Evolutionary conservation across 129 eudicot species (phyloP).

Genomic region (Ambrosia trifida): DNA sequence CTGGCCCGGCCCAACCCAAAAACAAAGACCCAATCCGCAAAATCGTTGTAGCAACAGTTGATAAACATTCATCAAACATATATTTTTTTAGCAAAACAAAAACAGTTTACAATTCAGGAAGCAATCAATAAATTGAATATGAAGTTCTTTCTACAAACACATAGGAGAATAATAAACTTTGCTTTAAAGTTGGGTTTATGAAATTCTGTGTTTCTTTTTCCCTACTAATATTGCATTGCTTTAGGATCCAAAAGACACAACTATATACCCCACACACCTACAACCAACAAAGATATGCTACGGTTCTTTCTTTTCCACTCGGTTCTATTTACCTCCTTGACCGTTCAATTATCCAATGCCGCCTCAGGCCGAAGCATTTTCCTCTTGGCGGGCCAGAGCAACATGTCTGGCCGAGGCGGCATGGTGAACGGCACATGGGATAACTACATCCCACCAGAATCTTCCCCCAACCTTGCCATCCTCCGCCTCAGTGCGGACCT

Average conservation of each 20-base stretch:
- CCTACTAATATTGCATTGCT: background rate
- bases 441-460: slow-evolving; percentile 49
- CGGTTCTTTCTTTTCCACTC: slow-evolving; percentile 4
- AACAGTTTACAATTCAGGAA: background rate
- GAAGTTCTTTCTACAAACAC: background rate
- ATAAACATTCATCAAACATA: too few relatives aligned
- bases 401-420: slow-evolving; percentile 78
- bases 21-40: too few relatives aligned
- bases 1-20: too few relatives aligned
- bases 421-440: slow-evolving; percentile 50
- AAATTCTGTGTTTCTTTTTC: slow-evolving; percentile 18
- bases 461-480: slow-evolving; percentile 39
- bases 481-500: slow-evolving; percentile 48
- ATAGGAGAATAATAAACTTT: slow-evolving; percentile 30
- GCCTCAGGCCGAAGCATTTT: slow-evolving; percentile 37
- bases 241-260: slow-evolving; percentile 20
- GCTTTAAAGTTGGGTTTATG: slow-evolving; percentile 37
- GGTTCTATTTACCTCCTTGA: background rate
- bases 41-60: too few relatives aligned
- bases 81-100: too few relatives aligned
- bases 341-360: background rate
- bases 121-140: background rate
- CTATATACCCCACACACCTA: slow-evolving; percentile 2
- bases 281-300: slow-evolving; percentile 23
- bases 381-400: slow-evolving; percentile 66